Base-by-base conservation (phyloP, 1,284 basidiomycete species). In the Erythrobasidium hasegawianum region DNA sequence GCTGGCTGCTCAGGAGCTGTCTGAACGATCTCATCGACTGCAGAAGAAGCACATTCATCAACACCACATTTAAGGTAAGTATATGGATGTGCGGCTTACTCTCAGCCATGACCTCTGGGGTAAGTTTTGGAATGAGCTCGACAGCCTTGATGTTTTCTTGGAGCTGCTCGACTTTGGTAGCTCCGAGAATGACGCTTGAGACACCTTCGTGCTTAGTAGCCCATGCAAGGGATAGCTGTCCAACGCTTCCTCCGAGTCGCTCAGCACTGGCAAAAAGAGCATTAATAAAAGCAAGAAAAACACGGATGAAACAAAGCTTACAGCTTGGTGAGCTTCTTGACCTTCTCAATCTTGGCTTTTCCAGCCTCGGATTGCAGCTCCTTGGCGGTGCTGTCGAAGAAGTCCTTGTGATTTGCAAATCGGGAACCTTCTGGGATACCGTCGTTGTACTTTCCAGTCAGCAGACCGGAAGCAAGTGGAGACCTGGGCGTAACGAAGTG, bases 141-240 rank as follows among this genome's bases (percentile, higher is more conserved):
- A 90, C 78, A 26, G 86, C 86, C 76, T 85, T 84, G 71, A 88
- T 78, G 78, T 88, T 88, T 71, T 87, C 85, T 41, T 81, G 70
- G 68, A 88, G 77, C 77, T 87, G 85, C 24, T 74, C 72, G 11
- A 75, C 75, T 71, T 80, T 82, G 20, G 81, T 81, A 2, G 82
- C 59, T 58, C 87, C 85, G 62, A 89, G 81, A 72, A 87, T 86
- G 70, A 86, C 84, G 18, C 82, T 85, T 33, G 80, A 80, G 41
- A 83, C 86, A 77, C 87, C 85, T 18, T 84, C 82, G 76, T 88
- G 86, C 70, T 79, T 81, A 5, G 86, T 83, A 2, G 86, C 81
- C 88, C 88, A 90, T 3, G 89, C 89, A 41, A 90, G 81, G 0
- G 89, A 86, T 39, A 94, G 82, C 60, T 84, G 83, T 27, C 83